A percentile compares a stretch with the other conserved stretches of the same genome.
Evolutionary conservation across 345 rosid species (phyloP).

Genomic region (Schrenkiella parvula): DNA sequence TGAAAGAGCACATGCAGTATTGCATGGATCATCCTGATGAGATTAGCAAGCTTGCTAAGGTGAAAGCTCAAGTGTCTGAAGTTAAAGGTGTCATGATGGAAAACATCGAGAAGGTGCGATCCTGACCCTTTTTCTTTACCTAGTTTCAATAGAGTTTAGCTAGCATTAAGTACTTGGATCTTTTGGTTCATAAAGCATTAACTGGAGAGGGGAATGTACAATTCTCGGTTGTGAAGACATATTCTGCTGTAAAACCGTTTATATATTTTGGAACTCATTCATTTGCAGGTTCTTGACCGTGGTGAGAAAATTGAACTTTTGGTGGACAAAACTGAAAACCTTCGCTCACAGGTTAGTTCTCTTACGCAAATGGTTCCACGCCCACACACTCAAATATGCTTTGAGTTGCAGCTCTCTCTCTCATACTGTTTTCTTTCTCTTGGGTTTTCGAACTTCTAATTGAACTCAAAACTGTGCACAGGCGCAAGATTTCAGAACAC

Average conservation of each 20-base stretch:
- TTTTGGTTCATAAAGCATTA: background rate
- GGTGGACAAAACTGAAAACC: constrained; percentile 95
- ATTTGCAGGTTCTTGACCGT: constrained; percentile 77
- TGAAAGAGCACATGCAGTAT: constrained; percentile 94
- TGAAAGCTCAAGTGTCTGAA: constrained; percentile 95
- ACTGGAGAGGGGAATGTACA: background rate
- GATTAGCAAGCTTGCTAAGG: constrained; percentile 95
- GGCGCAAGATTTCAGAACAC: constrained; percentile 90
- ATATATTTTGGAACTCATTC: background rate
- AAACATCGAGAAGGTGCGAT: constrained; percentile 84
- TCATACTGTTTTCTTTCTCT: background rate
- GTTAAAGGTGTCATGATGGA: constrained; percentile 99
- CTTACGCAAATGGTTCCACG: constrained; percentile 9
- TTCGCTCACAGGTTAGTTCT: constrained; percentile 77
- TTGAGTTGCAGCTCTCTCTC: background rate
- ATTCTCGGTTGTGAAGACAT: background rate
- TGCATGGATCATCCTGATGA: constrained; percentile 98
- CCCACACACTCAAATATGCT: background rate
- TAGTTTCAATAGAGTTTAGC: background rate
- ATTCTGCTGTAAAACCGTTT: background rate
- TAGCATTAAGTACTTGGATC: background rate
- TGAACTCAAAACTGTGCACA: constrained; percentile 13
- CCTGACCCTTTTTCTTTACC: background rate
- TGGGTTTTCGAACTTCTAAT: background rate
- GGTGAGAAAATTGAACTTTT: constrained; percentile 88